Percentiles rank a stretch among this genome's conserved stretches.
phyloP scores from a whole-genome alignment of 2,329 filamentous ascomycete genomes.

The Chaetomiaceae sp. region DNA sequence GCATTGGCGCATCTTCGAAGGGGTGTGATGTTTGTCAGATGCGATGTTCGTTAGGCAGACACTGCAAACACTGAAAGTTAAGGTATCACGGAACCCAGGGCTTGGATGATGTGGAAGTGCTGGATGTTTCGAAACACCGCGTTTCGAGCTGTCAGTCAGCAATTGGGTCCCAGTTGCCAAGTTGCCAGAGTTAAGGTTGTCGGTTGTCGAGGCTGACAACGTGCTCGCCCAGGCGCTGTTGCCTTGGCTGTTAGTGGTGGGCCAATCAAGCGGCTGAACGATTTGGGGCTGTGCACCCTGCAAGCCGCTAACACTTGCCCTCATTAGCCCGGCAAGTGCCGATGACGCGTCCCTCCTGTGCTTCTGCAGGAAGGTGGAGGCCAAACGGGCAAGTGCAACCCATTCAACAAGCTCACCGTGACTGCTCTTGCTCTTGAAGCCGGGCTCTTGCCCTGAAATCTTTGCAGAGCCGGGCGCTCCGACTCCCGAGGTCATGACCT shows the following conservation, averaged over 20 bases:
- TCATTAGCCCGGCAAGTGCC: slow-evolving; percentile 21
- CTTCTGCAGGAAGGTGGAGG: not conserved
- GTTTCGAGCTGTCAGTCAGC: not conserved
- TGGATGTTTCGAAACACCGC: not conserved
- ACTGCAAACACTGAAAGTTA: not conserved
- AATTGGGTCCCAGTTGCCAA: not conserved
- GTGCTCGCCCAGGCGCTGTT: not conserved
- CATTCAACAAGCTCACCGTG: not conserved
- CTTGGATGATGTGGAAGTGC: too few relatives aligned
- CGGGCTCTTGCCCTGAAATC: not conserved
- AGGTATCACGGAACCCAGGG: not conserved
- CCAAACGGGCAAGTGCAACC: not conserved
- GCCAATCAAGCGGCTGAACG: slow-evolving; percentile 5
- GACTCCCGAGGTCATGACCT: not conserved
- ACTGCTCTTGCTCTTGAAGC: too few relatives aligned
- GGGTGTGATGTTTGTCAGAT: not conserved
- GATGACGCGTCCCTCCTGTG: slow-evolving; percentile 26
- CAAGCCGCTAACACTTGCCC: not conserved
- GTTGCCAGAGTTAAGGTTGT: not conserved
- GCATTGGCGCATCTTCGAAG: slow-evolving; percentile 9
- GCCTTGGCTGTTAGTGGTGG: not conserved
- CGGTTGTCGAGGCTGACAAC: not conserved
- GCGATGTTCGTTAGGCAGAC: too few relatives aligned
- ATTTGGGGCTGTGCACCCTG: slow-evolving; percentile 11
- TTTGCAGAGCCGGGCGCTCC: not conserved